Evolutionary conservation across 2,329 filamentous ascomycete species (phyloP).

Genomic region (Trichoderma arundinaceum): DNA sequence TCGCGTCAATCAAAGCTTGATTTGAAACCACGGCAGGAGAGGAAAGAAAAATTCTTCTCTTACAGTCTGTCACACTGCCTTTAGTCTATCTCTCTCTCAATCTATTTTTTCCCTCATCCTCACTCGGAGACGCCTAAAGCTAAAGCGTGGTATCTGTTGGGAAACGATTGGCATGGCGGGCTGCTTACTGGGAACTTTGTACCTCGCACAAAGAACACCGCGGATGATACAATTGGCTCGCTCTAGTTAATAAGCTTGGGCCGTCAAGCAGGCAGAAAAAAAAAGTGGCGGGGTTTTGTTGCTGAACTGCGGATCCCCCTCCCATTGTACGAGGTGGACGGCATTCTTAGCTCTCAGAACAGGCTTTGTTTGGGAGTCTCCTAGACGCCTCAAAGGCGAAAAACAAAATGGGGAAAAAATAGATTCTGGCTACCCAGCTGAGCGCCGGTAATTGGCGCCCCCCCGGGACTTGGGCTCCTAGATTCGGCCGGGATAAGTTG

Average conservation of each 20-base stretch:
- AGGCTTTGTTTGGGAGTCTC: background rate
- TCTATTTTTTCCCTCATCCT: conserved; percentile 4
- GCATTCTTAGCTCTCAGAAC: background rate
- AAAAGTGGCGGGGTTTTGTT: conserved; percentile 27
- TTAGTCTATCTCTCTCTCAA: background rate
- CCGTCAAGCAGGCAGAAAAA: conserved; percentile 20
- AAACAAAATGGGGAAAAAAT: background rate
- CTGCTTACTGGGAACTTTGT: background rate
- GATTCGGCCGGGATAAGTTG: conserved; percentile 22
- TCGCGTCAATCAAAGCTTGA: background rate
- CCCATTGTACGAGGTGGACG: conserved; percentile 16
- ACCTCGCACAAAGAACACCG: conserved; percentile 1
- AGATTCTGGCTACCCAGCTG: background rate
- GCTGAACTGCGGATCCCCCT: conserved; percentile 27
- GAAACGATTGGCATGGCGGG: conserved; percentile 27
- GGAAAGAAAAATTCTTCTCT: conserved; percentile 8
- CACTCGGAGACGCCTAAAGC: background rate
- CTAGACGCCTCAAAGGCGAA: background rate
- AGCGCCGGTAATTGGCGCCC: conserved; percentile 15
- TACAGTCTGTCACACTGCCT: conserved; percentile 8
- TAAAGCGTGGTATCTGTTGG: conserved; percentile 27
- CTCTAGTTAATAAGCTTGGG: conserved; percentile 24
- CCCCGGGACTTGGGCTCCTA: conserved; percentile 15
- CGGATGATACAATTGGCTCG: conserved; percentile 18
- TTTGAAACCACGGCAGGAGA: background rate